phyloP scores from a whole-genome alignment of 176 grass and related monocot species.

The Olyra latifolia region DNA sequence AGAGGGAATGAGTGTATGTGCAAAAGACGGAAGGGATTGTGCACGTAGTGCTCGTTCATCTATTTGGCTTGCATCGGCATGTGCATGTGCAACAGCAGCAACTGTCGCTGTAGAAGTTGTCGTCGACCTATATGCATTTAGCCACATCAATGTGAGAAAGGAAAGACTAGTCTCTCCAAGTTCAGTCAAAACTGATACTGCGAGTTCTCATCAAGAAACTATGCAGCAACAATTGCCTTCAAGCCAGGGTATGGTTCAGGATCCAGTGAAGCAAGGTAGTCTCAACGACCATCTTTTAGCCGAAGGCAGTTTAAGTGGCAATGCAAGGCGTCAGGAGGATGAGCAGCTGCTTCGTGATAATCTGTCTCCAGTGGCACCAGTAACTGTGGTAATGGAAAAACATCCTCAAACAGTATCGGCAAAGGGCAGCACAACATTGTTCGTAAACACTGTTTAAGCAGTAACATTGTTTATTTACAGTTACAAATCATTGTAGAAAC shows the following conservation, averaged over 20 bases:
- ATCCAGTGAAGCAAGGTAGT: conserved; percentile 40
- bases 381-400: too few relatives aligned
- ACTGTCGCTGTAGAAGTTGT: conserved; percentile 30
- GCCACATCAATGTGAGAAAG: conserved; percentile 43
- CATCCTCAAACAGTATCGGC: too few relatives aligned
- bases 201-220: conserved; percentile 31
- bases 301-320: conserved; percentile 52
- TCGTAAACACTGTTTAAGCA: too few relatives aligned
- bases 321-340: conserved; percentile 48
- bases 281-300: conserved; percentile 38
- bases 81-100: conserved; percentile 52
- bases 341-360: conserved; percentile 38
- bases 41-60: conserved; percentile 37
- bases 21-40: conserved; percentile 41
- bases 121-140: conserved; percentile 45
- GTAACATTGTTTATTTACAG: too few relatives aligned
- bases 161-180: conserved; percentile 45
- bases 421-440: too few relatives aligned
- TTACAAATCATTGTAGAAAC: too few relatives aligned
- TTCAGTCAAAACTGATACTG: conserved; percentile 34
- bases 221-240: conserved; percentile 31
- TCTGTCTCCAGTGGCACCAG: conserved; percentile 30
- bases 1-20: conserved; percentile 37
- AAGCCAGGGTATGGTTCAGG: conserved; percentile 32
- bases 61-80: conserved; percentile 43